These are phyloP conservation scores for Dovyalis caffra DNA, from an alignment of 345 rosid species.

Conservation along the genomic window DNA sequence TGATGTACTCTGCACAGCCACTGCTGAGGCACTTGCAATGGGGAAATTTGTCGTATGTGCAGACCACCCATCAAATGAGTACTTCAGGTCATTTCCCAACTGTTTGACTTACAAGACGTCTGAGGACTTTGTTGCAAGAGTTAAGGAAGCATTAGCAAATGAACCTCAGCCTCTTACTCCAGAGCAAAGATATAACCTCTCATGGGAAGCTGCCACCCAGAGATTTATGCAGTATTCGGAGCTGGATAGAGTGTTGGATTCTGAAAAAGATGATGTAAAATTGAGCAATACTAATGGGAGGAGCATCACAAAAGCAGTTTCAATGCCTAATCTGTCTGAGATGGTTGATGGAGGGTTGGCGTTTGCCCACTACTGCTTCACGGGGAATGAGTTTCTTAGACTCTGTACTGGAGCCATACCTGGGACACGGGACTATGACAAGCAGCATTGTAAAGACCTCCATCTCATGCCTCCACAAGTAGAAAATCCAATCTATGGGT, in stretches of 20 bases:
- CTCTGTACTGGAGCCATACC: constrained; percentile 85
- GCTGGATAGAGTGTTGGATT: constrained; percentile 55
- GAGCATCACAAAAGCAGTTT: constrained; percentile 43
- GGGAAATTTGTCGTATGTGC: constrained; percentile 96
- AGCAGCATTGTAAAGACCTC: constrained; percentile 86
- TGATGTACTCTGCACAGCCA: constrained; percentile 97
- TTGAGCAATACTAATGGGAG: constrained; percentile 24
- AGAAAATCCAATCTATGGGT: constrained; percentile 76
- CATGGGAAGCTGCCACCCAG: constrained; percentile 98
- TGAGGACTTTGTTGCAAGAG: constrained; percentile 78
- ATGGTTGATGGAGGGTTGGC: constrained; percentile 86
- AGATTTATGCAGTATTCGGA: constrained; percentile 86
- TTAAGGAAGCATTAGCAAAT: constrained; percentile 74
- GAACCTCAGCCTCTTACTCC: constrained; percentile 90
- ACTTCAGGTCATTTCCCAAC: constrained; percentile 93
- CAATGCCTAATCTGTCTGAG: constrained; percentile 58
- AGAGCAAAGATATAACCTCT: constrained; percentile 71
- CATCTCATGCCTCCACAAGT: constrained; percentile 78
- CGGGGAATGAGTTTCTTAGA: constrained; percentile 85
- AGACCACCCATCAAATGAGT: constrained; percentile 96
- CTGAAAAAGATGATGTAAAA: constrained; percentile 13
- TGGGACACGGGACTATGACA: constrained; percentile 69
- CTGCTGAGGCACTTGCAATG: constrained; percentile 99
- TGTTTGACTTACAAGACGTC: constrained; percentile 87
- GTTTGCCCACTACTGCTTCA: constrained; percentile 78